These are phyloP conservation scores for Xylariaceae sp. DNA, from an alignment of 2,329 filamentous ascomycete genomes.

Conservation along the genomic window DNA sequence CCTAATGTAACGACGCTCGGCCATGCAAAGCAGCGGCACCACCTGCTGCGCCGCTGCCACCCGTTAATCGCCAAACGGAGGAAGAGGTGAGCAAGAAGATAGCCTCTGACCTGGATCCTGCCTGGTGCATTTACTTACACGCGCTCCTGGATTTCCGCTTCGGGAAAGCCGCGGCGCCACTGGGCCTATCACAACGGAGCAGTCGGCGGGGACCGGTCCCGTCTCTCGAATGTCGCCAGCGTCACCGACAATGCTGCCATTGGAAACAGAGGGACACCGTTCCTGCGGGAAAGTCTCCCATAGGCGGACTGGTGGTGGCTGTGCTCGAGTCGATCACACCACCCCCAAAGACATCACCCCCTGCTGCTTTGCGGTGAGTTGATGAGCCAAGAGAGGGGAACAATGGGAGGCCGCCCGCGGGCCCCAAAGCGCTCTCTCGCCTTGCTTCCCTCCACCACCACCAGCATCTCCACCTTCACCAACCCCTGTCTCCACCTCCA, in stretches of 20 bases:
- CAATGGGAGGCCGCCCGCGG: too few relatives aligned
- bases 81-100: too few relatives aligned
- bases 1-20: too few relatives aligned
- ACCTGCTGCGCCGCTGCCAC: too few relatives aligned
- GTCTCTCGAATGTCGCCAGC: not conserved
- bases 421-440: not conserved
- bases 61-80: too few relatives aligned
- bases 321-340: not conserved
- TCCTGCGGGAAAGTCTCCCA: too few relatives aligned
- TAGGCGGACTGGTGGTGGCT: not conserved
- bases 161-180: constrained; percentile 8
- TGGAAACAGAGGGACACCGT: too few relatives aligned
- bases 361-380: too few relatives aligned
- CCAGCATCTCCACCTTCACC: not conserved
- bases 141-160: constrained; percentile 11
- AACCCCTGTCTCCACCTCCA: not conserved
- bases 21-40: too few relatives aligned
- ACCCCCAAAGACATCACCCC: not conserved
- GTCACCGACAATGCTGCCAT: too few relatives aligned
- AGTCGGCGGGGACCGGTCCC: not conserved
- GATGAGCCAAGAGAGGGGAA: too few relatives aligned
- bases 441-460: not conserved
- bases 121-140: not conserved
- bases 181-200: constrained; percentile 7
- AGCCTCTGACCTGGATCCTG: constrained; percentile 5